Evolutionary conservation across 2,329 filamentous ascomycete genomes (phyloP), one percentile per base, ranked within the genome.

Genomic region (Ambrosiella cleistominuta): DNA sequence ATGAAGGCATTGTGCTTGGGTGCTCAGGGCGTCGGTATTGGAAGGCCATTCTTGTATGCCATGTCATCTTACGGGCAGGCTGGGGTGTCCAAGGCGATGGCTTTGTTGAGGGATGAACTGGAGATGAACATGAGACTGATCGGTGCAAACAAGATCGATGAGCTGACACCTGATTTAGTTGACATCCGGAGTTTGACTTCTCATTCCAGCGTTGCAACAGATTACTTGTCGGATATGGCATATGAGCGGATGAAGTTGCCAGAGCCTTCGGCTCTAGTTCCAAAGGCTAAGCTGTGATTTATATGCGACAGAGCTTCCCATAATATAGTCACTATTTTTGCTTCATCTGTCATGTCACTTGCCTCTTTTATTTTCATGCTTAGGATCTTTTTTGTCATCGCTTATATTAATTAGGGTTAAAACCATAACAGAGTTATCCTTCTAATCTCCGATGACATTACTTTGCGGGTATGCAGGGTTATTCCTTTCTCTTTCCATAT

Each of bases 71-170:
- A 97, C 66, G 93, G 93, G 1, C 72, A 88, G 61, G 76, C 83
- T 1, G 93, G 93, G 62, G 91, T 97, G 17, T 87, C 94, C 66
- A 80, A 88, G 39, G 93, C 93, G 38, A 95, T 97, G 85, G 85
- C 89, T 70, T 73, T 95, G 60, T 77, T 95, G 64, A 89, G 87
- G 73, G 93, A 97, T 66, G 93, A 98, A 77, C 87, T 98, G 80
- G 89, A 94, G 74, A 97, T 97, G 91, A 93, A 91, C 67, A 97
- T 98, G 93, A 81, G 93, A 6, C 74, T 98, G 62, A 88, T 98
- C 64, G 93, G 93, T 8, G 86, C 82, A 60, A 79, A 77, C 17
- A 82, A 72, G 61, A 70, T 98, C 38, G 81, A 82, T 40, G 82
- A 98, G 64, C 72, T 98, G 62, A 87, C 86, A 62, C 85, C 90